Conservation (phyloP, 1,284 basidiomycete genomes). For the Cryptococcus sp. region DNA sequence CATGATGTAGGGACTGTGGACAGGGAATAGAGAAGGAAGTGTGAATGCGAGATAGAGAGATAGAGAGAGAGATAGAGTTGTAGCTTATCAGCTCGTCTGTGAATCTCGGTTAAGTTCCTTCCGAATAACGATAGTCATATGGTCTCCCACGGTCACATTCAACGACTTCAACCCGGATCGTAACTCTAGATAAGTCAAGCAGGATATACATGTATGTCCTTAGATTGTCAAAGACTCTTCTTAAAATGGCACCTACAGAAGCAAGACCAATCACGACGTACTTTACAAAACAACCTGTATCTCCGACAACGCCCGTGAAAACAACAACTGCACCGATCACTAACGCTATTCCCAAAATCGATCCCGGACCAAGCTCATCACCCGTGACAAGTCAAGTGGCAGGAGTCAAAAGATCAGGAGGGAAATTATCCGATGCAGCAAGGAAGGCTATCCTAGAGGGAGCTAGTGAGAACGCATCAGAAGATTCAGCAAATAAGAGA, state of each 20-base stretch:
- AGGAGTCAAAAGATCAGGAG: slow-evolving; percentile 3
- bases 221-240: too few species aligned
- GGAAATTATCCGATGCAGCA: slow-evolving; percentile 18
- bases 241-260: slow-evolving; percentile 19
- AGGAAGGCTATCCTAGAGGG: slow-evolving; percentile 21
- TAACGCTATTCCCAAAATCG: neutral
- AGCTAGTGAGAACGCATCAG: neutral
- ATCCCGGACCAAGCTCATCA: neutral
- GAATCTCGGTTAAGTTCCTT: too few species aligned
- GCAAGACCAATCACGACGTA: slow-evolving; percentile 22
- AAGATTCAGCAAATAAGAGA: slow-evolving; percentile 8
- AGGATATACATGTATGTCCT: too few species aligned
- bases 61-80: neutral
- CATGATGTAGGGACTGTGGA: slow-evolving; percentile 1
- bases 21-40: neutral
- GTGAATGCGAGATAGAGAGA: neutral
- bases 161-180: too few species aligned
- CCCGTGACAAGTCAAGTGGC: neutral
- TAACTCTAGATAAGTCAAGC: too few species aligned
- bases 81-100: neutral
- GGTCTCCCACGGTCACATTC: too few species aligned
- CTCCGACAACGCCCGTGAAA: slow-evolving; percentile 2
- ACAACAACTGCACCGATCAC: neutral
- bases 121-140: too few species aligned
- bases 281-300: slow-evolving; percentile 15